Base-by-base conservation (phyloP, 23 red algal species). In the Porphyridium purpureum region DNA sequence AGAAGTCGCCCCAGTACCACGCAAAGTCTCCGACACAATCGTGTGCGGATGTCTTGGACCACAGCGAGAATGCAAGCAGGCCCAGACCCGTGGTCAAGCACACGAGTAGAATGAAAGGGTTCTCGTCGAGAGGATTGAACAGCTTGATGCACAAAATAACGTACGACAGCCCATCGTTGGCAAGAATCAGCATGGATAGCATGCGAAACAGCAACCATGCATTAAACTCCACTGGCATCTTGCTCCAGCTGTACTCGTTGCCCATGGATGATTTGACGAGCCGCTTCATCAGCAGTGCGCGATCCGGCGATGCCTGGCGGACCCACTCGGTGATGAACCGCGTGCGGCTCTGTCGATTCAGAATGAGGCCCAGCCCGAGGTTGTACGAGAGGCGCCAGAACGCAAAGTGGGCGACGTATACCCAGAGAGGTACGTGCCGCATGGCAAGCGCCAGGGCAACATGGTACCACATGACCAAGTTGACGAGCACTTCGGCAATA, bases 1-100 rank as follows among this genome's bases (percentile, higher is more conserved):
- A 98, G 64, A 98, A 98, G 72, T 98, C 90, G 34, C 90, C 90
- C 90, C 90, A 98, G 54, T 75, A 98, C 90, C 90, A 98, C 32
- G 79, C 90, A 47, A 72, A 98, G 44, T 98, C 90, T 26, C 90
- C 90, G 2, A 98, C 62, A 8, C 60, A 67, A 8, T 75, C 41
- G 64, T 98, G 90, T 4, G 90, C 90, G 20, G 55, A 47, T 6
- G 54, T 53, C 56, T 98, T 98, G 21, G 80, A 34, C 80, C 73
- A 98, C 11, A 76, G 54, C 27, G 67, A 82, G 30, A 94, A 64
- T 25, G 26, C 67, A 35, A 75, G 53, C 21, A 86, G 56, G 7
- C 62, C 65, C 11, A 70, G 8, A 17, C 79, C 73, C 2, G 58
- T 25, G 2, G 62, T 38, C 54, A 77, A 46, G 27, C 69, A 73